These are phyloP conservation scores for Pinus taeda DNA, from an alignment of 75 land plant genomes.

Conservation along the genomic window DNA sequence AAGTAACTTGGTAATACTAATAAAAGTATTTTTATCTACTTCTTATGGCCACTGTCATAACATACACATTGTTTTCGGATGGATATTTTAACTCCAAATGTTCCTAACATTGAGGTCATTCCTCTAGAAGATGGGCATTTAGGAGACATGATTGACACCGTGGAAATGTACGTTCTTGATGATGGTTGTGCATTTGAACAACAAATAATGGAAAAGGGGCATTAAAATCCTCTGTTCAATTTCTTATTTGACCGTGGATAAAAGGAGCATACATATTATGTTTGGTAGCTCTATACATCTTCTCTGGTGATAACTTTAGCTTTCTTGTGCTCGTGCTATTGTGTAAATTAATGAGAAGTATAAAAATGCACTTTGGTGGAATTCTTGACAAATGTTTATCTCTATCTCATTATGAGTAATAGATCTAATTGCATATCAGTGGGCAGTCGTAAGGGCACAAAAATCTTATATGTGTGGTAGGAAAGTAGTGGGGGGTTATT, in stretches of 20 bases:
- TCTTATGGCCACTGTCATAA: not conserved
- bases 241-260: conserved; percentile 92
- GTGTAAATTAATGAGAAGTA: conserved; percentile 5
- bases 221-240: conserved; percentile 80
- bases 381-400: not conserved
- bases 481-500: conserved; percentile 22
- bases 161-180: conserved; percentile 91
- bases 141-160: conserved; percentile 84
- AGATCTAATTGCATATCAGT: not conserved
- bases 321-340: not conserved
- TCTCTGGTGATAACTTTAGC: conserved; percentile 65
- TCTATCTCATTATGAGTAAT: conserved; percentile 10
- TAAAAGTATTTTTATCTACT: not conserved
- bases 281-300: conserved; percentile 96
- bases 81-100: conserved; percentile 94
- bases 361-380: not conserved
- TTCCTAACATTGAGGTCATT: conserved; percentile 85
- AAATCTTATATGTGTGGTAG: not conserved
- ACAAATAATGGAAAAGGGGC: conserved; percentile 98
- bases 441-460: not conserved
- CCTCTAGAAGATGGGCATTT: conserved; percentile 86
- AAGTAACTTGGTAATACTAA: not conserved
- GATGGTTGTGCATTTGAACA: conserved; percentile 99
- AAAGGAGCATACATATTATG: conserved; percentile 91
- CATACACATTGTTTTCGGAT: not conserved